These are phyloP conservation scores for Dalbergia cultrata DNA, from an alignment of 306 rosid species.

Conservation along the genomic window DNA sequence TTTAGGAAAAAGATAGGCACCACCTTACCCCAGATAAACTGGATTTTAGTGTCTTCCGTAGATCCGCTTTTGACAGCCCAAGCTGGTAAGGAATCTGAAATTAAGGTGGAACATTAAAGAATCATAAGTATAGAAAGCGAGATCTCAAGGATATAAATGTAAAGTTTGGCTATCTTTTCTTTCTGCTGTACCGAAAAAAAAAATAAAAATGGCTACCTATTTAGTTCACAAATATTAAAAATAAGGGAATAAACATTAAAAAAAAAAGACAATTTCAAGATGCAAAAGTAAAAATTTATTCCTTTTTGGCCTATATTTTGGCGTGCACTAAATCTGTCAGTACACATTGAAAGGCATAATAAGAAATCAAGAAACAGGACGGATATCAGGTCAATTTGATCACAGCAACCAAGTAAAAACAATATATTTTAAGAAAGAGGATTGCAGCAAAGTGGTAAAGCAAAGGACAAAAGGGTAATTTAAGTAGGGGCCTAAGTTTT, in stretches of 20 bases:
- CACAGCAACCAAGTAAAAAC: background rate
- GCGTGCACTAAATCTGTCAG: constrained; percentile 15
- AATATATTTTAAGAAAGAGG: background rate
- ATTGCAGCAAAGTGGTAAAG: background rate
- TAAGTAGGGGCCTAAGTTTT: background rate
- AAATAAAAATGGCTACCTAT: too few relatives aligned
- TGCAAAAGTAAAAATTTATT: constrained; percentile 8
- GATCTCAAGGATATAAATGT: constrained; percentile 25
- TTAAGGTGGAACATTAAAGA: constrained; percentile 40
- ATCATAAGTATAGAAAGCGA: constrained; percentile 8
- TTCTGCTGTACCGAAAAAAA: too few relatives aligned
- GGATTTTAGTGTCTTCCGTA: constrained; percentile 85
- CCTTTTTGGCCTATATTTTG: constrained; percentile 1
- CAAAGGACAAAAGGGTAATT: background rate
- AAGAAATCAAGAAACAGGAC: background rate
- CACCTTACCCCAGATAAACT: constrained; percentile 89
- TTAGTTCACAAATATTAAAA: background rate
- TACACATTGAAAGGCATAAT: background rate
- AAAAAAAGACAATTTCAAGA: background rate
- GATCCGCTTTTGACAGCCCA: constrained; percentile 86
- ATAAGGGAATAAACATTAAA: background rate
- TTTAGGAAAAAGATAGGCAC: constrained; percentile 17
- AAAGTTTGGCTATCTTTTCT: background rate
- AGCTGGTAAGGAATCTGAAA: constrained; percentile 97
- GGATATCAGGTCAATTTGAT: constrained; percentile 26